Base-by-base conservation (phyloP, 1,284 basidiomycete genomes). In the Lignosus rhinocerotis region DNA sequence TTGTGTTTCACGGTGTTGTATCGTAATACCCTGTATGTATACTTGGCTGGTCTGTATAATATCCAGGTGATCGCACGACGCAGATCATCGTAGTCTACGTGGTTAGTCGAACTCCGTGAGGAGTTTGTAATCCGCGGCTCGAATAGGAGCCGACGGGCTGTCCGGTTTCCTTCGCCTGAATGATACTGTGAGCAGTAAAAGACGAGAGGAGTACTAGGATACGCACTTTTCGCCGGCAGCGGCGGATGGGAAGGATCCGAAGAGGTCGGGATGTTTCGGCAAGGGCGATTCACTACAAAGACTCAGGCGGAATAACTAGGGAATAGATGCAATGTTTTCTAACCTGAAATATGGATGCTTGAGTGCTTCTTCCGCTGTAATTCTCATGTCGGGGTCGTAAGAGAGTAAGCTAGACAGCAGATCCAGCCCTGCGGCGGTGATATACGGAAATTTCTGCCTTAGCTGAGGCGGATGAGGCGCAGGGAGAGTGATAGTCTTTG, bases 221-320 rank as follows among this genome's bases (percentile, higher is more conserved):
- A 80, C 88, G 58, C 68, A 94, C 94, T 88, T 93, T 76, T 99
- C 97, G 21, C 97, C 97, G 3, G 94, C 94, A n/a, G 97, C 97
- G 19, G 91, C 85, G 42, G 93, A 96, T 16, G 97, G 97, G 74
- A 99, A 99, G 1, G 93, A 96, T 1, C 93, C 87, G 74, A 99
- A 99, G 54, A 96, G 78, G 69, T 98, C 95, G n/a, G 95, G 94
- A 73, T 99, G 96, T 69, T 99, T 98, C 0, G 97, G 96, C 41
- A 92, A 75, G 0, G 97, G 97, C 0, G 92, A 88, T 75, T 99
- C 97, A 5, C 93, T 96, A 68, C 5, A 12, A 17, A 56, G 47
- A 43, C 44, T 46, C 53, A 38, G 34, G 42, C 36, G 45, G 34
- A 38, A 33, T n/a, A 21, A 17, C 31, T 12, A 52, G 50, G 32